These are phyloP conservation scores for Cyathus striatus DNA, from an alignment of 768 basidiomycete species.

Conservation along the genomic window DNA sequence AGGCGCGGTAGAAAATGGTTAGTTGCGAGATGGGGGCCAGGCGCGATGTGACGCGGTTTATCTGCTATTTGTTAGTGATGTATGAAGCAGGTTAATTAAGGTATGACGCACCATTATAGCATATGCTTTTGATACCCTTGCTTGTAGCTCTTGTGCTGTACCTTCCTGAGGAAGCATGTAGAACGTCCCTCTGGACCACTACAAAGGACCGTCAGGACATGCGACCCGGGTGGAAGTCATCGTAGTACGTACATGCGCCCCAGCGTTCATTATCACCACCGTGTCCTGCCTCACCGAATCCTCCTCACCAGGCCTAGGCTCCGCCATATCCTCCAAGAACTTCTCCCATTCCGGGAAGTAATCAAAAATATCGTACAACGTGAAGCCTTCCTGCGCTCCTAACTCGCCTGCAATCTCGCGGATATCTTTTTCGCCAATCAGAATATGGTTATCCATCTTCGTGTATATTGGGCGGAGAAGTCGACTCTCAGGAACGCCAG, in stretches of 20 bases:
- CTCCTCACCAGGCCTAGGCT: slow-evolving; percentile 6
- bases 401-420: slow-evolving; percentile 4
- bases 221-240: no score
- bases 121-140: slow-evolving; percentile 5
- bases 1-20: slow-evolving; percentile 1
- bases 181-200: slow-evolving; percentile 11
- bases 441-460: slow-evolving; percentile 11
- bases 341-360: slow-evolving; percentile 10
- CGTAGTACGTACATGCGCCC: slow-evolving; percentile 7
- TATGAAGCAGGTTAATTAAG: no score
- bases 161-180: slow-evolving; percentile 10
- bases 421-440: slow-evolving; percentile 9
- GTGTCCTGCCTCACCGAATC: slow-evolving; percentile 9
- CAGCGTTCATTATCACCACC: slow-evolving; percentile 9
- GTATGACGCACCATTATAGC: slow-evolving; percentile 7
- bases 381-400: slow-evolving; percentile 7
- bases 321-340: slow-evolving; percentile 6
- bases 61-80: background rate
- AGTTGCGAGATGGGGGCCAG: background rate
- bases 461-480: slow-evolving; percentile 8
- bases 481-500: slow-evolving; percentile 11
- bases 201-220: background rate
- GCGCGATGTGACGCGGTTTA: slow-evolving; percentile 1
- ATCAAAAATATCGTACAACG: slow-evolving; percentile 7
- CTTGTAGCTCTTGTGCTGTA: slow-evolving; percentile 2